These are phyloP conservation scores for Amauroascus verrucosus DNA, from an alignment of 2,329 filamentous ascomycete species.

Conservation along the genomic window DNA sequence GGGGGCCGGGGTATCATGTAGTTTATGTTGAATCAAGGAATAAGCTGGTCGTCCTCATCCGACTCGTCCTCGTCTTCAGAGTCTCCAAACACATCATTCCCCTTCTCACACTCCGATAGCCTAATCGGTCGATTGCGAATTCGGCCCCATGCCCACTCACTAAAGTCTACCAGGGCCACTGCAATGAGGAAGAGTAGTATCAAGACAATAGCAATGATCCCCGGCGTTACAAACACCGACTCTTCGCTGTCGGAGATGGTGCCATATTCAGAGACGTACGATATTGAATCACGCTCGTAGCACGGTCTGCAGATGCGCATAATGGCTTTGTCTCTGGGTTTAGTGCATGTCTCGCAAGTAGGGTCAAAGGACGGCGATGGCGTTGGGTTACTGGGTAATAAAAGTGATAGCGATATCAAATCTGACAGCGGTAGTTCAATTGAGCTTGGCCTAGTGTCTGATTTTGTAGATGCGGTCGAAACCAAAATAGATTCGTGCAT, in stretches of 20 bases:
- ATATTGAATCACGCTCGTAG: not conserved
- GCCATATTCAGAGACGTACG: not conserved
- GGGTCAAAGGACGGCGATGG: not conserved
- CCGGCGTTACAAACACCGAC: not conserved
- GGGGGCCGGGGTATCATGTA: not conserved
- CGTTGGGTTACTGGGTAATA: not conserved
- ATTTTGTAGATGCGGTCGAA: not conserved
- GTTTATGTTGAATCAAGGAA: not conserved
- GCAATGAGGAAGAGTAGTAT: constrained; percentile 9
- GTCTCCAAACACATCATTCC: not conserved
- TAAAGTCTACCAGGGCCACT: constrained; percentile 6
- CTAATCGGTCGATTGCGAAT: not conserved
- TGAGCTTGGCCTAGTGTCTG: not conserved
- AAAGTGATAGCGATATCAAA: not conserved
- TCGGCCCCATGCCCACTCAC: not conserved
- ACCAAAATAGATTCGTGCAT: not conserved
- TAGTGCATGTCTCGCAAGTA: constrained; percentile 1
- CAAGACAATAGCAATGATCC: constrained; percentile 1
- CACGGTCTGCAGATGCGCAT: constrained; percentile 10
- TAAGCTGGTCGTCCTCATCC: constrained; percentile 4
- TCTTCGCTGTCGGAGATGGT: not conserved
- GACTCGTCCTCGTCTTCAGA: not conserved
- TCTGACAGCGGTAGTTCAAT: not conserved
- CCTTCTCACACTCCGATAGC: not conserved
- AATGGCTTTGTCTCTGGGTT: not conserved